Base-by-base conservation (phyloP, 1,284 basidiomycete species). In the Vanrija humicola region DNA sequence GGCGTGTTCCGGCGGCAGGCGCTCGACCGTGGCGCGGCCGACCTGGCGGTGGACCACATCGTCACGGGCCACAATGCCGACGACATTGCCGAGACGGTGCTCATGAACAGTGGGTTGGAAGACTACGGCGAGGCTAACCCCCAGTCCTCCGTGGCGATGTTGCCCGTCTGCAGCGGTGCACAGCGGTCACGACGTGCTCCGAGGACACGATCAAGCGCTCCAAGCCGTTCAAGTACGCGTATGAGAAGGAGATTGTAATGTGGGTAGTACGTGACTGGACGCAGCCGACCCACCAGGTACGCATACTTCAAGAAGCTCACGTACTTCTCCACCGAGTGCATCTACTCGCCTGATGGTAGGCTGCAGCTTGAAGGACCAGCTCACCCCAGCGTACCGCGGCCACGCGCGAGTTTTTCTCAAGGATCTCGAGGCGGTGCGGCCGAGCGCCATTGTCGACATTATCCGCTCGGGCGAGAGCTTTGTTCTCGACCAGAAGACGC, bases 221-320 rank as follows among this genome's bases (percentile, higher is more conserved):
- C 58, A 99, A 99, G 78, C 95, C 95, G 3, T 98, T 99, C 83
- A 98, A 98, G 76, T 94, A 98, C 69, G 88, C 93, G 0, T 98
- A 98, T 71, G 96, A 99, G 78, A 99, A 99, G 79, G 95, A 99
- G 77, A 98, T 99, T 45, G 95, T 99, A 62, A 97, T 99, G 94
- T 90, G 63, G 62, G 84, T 76, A 2, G 25, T 14, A 23, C 6
- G 14, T 50, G 34, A n/a, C n/a, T n/a, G n/a, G n/a, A n/a, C 28
- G 23, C 18, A 23, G 38, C 52, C 60, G 16, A 58, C 53, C 16
- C 39, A 45, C n/a, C 59, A 93, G 90, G 88, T 96, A 97, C 73
- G 94, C 94, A 10, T 97, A 97, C 78, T 97, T 97, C 80, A 97
- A 96, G 77, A 92, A 91, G 77, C 82, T 99, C 38, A 94, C 97